Evolutionary conservation across 768 basidiomycete genomes (phyloP), one percentile per base, ranked within the genome.

Genomic region (Lactarius hengduanensis): DNA sequence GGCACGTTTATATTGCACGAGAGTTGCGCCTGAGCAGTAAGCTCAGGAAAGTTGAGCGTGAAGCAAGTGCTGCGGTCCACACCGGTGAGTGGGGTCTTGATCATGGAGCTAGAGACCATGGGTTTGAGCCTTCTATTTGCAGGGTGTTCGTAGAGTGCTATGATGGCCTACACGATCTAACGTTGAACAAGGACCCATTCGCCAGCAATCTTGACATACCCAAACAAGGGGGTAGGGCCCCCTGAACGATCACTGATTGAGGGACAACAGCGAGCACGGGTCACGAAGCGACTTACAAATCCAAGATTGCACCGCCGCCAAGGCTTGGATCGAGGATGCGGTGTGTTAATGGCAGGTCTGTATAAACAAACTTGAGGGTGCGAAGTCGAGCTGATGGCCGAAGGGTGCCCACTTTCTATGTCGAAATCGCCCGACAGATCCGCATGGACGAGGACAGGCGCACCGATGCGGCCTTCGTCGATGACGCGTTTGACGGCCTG

Each of bases 201-300:
- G 6, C 53, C 28, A 15, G 57, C 9, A 34, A 13, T 47, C 55
- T n/a, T 4, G 18, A 74, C 82, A 54, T 73, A 86, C 89, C 91
- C 91, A 92, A 71, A 92, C 81, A 70, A 92, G 78, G 10, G 90
- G 91, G 75, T 94, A 94, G 13, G 92, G 90, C 1, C 91, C 91
- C 28, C 90, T 92, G 68, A 32, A n/a, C 22, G 22, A 9, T 57
- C 8, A 32, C 20, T 20, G 22, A 34, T 41, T 62, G 30, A 22
- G 43, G 43, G 34, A 2, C 20, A 13, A 9, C 13, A 40, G 4
- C 32, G 28, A 28, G 34, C 18, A 22, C 4, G 13, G 53, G 18
- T 22, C 4, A 64, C 30, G 22, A 34, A 47, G 11, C 55, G 40
- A 77, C 88, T 76, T 70, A 92, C 90, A 95, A 82, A 74, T 95